phyloP scores from a whole-genome alignment of 2,329 filamentous ascomycete genomes.

The Scleromitrula shiraiana region DNA sequence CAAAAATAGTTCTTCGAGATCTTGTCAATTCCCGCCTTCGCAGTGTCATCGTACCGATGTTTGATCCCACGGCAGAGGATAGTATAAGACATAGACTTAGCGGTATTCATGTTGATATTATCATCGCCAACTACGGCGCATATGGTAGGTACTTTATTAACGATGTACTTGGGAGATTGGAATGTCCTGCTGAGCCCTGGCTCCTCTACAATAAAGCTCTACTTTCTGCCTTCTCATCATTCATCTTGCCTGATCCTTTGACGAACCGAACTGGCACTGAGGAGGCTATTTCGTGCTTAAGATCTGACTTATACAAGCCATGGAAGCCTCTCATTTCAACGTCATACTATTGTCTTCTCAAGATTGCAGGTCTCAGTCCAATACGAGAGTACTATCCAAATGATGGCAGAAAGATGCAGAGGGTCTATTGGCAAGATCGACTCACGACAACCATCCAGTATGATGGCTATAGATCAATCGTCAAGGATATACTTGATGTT shows the following conservation, averaged over 20 bases:
- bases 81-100: constrained; percentile 21
- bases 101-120: constrained; percentile 38
- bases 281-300: constrained; percentile 44
- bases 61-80: constrained; percentile 18
- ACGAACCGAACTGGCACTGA: constrained; percentile 53
- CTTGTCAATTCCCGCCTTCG: constrained; percentile 33
- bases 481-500: constrained; percentile 14
- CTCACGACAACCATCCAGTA: constrained; percentile 36
- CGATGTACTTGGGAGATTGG: constrained; percentile 43
- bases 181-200: constrained; percentile 47
- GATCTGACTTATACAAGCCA: constrained; percentile 37
- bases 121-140: constrained; percentile 27
- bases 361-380: constrained; percentile 26
- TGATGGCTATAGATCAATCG: constrained; percentile 21
- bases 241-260: constrained; percentile 46
- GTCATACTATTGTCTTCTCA: constrained; percentile 1
- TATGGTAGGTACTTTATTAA: constrained; percentile 49
- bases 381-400: constrained; percentile 36
- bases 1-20: constrained; percentile 48
- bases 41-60: constrained; percentile 48
- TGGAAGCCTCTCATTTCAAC: constrained; percentile 15
- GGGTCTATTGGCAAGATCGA: constrained; percentile 33
- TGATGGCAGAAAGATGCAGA: constrained; percentile 36
- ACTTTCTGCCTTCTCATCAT: constrained; percentile 54
- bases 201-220: constrained; percentile 49